Percentiles rank a stretch among this genome's conserved stretches.
phyloP scores from a whole-genome alignment of 805 yeast genomes.

The Kodamaea sagamina region DNA sequence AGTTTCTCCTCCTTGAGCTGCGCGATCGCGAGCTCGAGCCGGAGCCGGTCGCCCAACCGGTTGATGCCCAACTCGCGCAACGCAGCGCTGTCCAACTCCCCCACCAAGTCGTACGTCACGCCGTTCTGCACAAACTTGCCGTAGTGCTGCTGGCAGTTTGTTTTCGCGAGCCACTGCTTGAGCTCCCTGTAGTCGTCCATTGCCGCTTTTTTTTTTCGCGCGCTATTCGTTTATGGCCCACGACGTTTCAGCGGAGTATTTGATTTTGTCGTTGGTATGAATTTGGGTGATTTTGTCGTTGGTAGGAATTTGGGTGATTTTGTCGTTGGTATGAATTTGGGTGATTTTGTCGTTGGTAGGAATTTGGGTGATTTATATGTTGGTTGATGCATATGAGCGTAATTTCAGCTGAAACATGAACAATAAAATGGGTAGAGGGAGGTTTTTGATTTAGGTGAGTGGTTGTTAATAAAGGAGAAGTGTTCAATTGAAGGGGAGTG shows the following conservation, averaged over 20 bases:
- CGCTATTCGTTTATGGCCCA: no score
- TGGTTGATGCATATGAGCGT: background rate
- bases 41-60: constrained; percentile 83
- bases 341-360: no score
- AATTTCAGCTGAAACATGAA: background rate
- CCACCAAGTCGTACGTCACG: constrained; percentile 55
- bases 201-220: background rate
- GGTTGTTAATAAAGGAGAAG: no score
- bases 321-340: no score
- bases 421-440: no score
- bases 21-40: constrained; percentile 60
- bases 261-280: constrained; percentile 1
- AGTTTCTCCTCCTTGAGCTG: constrained; percentile 41
- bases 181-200: constrained; percentile 23
- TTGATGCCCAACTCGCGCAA: constrained; percentile 70
- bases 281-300: no score
- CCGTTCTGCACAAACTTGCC: constrained; percentile 47
- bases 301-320: no score
- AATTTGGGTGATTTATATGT: background rate
- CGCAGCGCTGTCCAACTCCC: constrained; percentile 62
- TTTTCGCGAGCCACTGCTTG: constrained; percentile 38
- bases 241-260: constrained; percentile 1
- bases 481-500: background rate
- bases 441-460: no score
- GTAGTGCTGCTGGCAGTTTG: constrained; percentile 38